Percentiles rank a stretch among this genome's conserved stretches.
phyloP scores from a whole-genome alignment of 2,329 filamentous ascomycete species.

The Dothiorella sarmentorum region DNA sequence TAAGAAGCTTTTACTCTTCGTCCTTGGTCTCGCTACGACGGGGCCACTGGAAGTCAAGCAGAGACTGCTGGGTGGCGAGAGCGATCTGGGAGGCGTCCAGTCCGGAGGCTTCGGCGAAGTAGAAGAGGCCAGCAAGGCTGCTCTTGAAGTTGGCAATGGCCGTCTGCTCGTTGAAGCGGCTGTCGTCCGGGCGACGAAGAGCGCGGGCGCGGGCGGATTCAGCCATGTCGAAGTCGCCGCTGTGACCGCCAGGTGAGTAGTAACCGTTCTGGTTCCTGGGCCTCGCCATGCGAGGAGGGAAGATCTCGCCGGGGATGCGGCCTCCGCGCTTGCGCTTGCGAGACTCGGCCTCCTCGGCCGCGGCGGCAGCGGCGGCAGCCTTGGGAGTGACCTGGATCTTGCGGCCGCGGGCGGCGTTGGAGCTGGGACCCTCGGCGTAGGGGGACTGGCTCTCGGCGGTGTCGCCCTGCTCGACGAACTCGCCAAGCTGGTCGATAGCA shows the following conservation, averaged over 20 bases:
- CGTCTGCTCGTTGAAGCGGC: neutral
- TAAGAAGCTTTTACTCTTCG: too few species aligned
- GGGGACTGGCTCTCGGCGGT: neutral
- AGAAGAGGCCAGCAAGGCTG: neutral
- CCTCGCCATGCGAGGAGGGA: slow-evolving; percentile 1
- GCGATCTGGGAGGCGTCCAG: too few species aligned
- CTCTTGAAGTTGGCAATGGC: neutral
- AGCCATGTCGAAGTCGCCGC: neutral
- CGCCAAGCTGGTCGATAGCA: neutral
- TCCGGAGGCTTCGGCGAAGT: neutral
- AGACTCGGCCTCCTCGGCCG: neutral
- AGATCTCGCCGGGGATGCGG: slow-evolving; percentile 13
- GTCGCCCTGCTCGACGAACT: neutral
- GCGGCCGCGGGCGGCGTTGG: neutral
- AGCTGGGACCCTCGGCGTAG: neutral
- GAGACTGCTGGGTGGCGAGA: too few species aligned
- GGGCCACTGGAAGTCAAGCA: too few species aligned
- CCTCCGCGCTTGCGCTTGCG: slow-evolving; percentile 13
- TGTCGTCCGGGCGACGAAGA: neutral
- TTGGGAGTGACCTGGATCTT: slow-evolving; percentile 12
- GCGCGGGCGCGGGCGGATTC: neutral
- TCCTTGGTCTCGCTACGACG: too few species aligned
- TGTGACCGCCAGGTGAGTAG: neutral
- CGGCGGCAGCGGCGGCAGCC: slow-evolving; percentile 2
- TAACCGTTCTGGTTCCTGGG: neutral